Conservation (phyloP, 169 alveolate species). For the Eimeria praecox region DNA sequence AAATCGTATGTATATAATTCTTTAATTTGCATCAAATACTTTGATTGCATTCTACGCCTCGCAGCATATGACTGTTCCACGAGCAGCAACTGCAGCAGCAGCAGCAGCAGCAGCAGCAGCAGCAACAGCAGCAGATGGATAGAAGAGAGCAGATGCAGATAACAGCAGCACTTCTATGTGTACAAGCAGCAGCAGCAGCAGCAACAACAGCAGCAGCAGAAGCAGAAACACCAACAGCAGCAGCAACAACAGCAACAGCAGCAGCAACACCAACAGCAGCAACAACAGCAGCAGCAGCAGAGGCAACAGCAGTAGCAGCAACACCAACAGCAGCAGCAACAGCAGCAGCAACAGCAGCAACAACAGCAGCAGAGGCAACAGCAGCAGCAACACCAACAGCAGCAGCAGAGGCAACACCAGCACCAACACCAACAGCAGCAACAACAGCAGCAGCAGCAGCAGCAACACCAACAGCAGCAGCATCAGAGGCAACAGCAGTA, state of each 20-base stretch:
- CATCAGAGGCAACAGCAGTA: neutral
- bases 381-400: conserved; percentile 17
- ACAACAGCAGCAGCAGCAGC: too few relatives aligned
- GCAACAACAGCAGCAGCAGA: conserved; percentile 71
- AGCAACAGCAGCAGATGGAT: too few relatives aligned
- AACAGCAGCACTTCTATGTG: neutral
- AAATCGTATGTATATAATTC: conserved; percentile 97
- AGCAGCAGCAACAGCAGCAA: neutral
- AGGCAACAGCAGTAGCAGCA: neutral
- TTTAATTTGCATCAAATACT: conserved; percentile 96
- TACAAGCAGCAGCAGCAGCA: conserved; percentile 69
- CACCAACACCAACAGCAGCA: too few relatives aligned
- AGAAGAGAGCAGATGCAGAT: too few relatives aligned
- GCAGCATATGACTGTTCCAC: conserved; percentile 82
- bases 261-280: neutral
- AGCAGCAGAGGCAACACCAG: neutral
- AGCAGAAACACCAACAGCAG: conserved; percentile 74
- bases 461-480: neutral
- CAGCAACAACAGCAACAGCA: neutral
- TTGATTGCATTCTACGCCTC: conserved; percentile 95
- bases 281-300: neutral
- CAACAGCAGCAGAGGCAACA: conserved; percentile 1
- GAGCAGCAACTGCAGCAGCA: neutral
- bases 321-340: conserved; percentile 18
- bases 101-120: conserved; percentile 3